Conservation (phyloP, 495 filamentous ascomycete genomes). For the Cudoniella acicularis region DNA sequence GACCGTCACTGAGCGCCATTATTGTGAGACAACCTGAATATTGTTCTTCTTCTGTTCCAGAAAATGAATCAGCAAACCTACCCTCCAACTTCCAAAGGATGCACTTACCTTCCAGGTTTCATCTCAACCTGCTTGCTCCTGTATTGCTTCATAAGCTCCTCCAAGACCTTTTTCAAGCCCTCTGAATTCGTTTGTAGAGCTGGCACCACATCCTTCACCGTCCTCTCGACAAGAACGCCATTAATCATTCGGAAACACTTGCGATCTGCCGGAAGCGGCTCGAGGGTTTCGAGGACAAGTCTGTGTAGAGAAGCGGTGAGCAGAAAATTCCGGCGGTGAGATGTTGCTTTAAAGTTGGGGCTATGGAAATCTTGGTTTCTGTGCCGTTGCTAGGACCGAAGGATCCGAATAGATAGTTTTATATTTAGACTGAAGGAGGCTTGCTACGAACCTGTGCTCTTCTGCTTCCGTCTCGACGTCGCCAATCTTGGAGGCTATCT, state of each 20-base stretch:
- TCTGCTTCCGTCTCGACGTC: conserved; percentile 96
- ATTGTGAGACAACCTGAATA: conserved; percentile 81
- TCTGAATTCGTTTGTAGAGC: conserved; percentile 92
- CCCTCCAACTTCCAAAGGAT: not conserved
- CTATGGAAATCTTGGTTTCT: conserved; percentile 4
- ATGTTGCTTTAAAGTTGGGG: not conserved
- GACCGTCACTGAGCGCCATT: not conserved
- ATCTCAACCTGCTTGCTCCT: conserved; percentile 90
- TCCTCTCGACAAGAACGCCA: conserved; percentile 90
- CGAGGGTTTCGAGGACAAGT: conserved; percentile 91
- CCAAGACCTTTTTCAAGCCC: conserved; percentile 91
- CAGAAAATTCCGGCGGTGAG: conserved; percentile 20
- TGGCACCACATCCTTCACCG: conserved; percentile 86
- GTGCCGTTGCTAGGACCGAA: conserved; percentile 7
- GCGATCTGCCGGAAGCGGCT: conserved; percentile 75
- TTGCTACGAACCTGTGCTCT: conserved; percentile 82
- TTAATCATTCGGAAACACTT: conserved; percentile 99
- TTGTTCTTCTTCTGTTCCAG: conserved; percentile 90
- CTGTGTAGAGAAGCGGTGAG: conserved; percentile 32
- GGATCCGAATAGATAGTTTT: not conserved
- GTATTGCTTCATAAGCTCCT: conserved; percentile 95
- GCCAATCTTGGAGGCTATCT: conserved; percentile 91
- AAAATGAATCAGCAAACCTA: conserved; percentile 22
- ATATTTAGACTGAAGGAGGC: conserved; percentile 10
- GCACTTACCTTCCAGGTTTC: conserved; percentile 90